Evolutionary conservation across 2,329 filamentous ascomycete species (phyloP).

Genomic region (Metarhizium robertsii): DNA sequence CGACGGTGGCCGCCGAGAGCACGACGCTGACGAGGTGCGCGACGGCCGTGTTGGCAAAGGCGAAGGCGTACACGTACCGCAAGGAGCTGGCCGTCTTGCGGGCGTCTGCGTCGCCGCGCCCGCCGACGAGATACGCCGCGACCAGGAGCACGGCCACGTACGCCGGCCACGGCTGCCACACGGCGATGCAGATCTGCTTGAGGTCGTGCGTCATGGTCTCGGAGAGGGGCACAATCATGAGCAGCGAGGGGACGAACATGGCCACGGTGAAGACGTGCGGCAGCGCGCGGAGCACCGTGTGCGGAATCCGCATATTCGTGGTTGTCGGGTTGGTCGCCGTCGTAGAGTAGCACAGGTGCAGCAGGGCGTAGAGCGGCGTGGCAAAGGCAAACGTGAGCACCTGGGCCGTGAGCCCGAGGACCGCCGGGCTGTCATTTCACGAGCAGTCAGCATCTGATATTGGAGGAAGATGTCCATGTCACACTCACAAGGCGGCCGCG

Average conservation of each 20-base stretch:
- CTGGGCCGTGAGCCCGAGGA: slow-evolving; percentile 10
- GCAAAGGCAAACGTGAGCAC: slow-evolving; percentile 12
- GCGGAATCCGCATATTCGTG: slow-evolving; percentile 10
- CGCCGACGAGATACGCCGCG: background rate
- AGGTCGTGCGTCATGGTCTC: slow-evolving; percentile 6
- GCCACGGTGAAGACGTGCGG: slow-evolving; percentile 9
- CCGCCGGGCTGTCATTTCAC: slow-evolving; percentile 3
- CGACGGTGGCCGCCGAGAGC: slow-evolving; percentile 3
- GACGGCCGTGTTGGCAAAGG: slow-evolving; percentile 9
- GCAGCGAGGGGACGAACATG: slow-evolving; percentile 8
- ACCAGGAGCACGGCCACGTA: slow-evolving; percentile 9
- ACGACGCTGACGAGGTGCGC: slow-evolving; percentile 7
- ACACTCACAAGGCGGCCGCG: slow-evolving; percentile 10
- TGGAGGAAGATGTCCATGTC: background rate
- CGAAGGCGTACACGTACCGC: slow-evolving; percentile 10
- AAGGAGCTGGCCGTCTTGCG: slow-evolving; percentile 2
- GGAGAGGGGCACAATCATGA: slow-evolving; percentile 8
- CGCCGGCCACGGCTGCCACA: slow-evolving; percentile 14
- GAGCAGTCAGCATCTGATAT: too few species aligned
- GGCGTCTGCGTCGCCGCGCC: background rate
- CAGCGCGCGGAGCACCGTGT: slow-evolving; percentile 7
- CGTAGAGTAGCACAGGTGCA: too few species aligned
- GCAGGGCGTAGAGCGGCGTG: too few species aligned
- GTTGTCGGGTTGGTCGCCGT: slow-evolving; percentile 7
- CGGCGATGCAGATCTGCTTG: slow-evolving; percentile 12